These are phyloP conservation scores for Trichoderma sp. DNA, from an alignment of 2,329 filamentous ascomycete species.

Conservation along the genomic window DNA sequence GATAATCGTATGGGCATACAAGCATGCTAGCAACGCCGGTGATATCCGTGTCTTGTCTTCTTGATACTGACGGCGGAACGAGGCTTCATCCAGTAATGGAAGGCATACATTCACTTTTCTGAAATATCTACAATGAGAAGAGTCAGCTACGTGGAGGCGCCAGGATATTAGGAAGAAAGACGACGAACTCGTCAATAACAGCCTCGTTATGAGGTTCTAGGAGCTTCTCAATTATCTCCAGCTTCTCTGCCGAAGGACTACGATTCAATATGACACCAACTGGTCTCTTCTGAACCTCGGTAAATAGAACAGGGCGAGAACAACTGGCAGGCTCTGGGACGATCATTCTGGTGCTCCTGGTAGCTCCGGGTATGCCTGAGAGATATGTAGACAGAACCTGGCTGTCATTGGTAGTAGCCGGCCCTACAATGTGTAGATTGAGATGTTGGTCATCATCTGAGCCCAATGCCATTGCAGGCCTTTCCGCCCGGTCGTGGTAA, in stretches of 20 bases:
- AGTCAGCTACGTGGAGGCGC: slow-evolving; percentile 35
- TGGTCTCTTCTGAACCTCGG: slow-evolving; percentile 51
- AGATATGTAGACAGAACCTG: slow-evolving; percentile 65
- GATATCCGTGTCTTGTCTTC: slow-evolving; percentile 54
- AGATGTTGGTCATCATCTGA: slow-evolving; percentile 45
- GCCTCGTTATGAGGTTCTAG: slow-evolving; percentile 58
- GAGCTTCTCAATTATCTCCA: slow-evolving; percentile 62
- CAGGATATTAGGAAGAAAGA: background rate
- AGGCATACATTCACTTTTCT: slow-evolving; percentile 62
- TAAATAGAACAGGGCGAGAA: slow-evolving; percentile 51
- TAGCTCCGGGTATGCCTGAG: slow-evolving; percentile 40
- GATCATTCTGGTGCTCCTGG: slow-evolving; percentile 38
- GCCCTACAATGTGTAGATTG: slow-evolving; percentile 61
- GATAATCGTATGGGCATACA: slow-evolving; percentile 61
- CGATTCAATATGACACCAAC: slow-evolving; percentile 46
- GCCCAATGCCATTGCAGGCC: slow-evolving; percentile 38
- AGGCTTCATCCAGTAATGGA: slow-evolving; percentile 60
- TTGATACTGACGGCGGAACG: slow-evolving; percentile 54
- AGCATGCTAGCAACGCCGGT: slow-evolving; percentile 58
- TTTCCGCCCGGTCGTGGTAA: slow-evolving; percentile 26
- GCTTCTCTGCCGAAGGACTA: slow-evolving; percentile 50
- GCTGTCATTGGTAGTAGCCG: slow-evolving; percentile 62
- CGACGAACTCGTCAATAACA: slow-evolving; percentile 49
- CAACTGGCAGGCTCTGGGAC: slow-evolving; percentile 39
- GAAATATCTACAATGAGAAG: slow-evolving; percentile 51